Base-by-base conservation (phyloP, 2,329 filamentous ascomycete species). In the Aspergillus uvarum region DNA sequence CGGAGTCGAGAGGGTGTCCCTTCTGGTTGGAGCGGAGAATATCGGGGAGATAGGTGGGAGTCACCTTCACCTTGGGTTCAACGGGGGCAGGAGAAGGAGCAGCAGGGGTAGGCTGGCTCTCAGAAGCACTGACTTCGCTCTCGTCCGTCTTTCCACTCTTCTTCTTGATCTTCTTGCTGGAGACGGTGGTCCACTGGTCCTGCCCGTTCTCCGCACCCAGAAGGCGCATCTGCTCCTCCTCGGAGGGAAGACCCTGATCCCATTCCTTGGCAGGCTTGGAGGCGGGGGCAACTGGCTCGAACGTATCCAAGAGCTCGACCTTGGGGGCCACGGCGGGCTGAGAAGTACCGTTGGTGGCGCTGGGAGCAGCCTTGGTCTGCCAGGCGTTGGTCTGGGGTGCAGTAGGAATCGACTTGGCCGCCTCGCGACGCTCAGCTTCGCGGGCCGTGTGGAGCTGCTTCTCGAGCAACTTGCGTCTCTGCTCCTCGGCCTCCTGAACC, bases 371-470 rank as follows among this genome's bases (percentile, higher is more conserved):
- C 62, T 85, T 73, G 63, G 77, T 75, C 52, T 76, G 76, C 86
- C 86, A 88, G 26, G 81, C 81, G 73, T 83, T 87, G 60, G 67
- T 64, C 51, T 63, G 64, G 29, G 74, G 76, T 44, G 78, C 69
- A 44, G 78, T 68, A n/a, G 80, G 73, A 59, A 80, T 77, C 24
- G 81, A 75, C 50, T 78, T 74, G 50, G 79, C 76, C 35, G 85
- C 74, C 63, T 93, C 92, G 68, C 95, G 93, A 62, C 92, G 92
- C 75, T 96, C 92, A 53, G 91, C 86, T 72, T 92, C 85, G 66
- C 94, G 87, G 58, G 92, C 92, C 61, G 85, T 83, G 63, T 92
- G 89, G 65, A 92, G 87, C 80, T 96, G 93, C 74, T 89, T 88
- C 80, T 97, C 92, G 69, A 91, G 82, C 62, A 90, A 82, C 42